Base-by-base conservation (phyloP, 73 alveolate genomes). In the Stentor roeselii region DNA sequence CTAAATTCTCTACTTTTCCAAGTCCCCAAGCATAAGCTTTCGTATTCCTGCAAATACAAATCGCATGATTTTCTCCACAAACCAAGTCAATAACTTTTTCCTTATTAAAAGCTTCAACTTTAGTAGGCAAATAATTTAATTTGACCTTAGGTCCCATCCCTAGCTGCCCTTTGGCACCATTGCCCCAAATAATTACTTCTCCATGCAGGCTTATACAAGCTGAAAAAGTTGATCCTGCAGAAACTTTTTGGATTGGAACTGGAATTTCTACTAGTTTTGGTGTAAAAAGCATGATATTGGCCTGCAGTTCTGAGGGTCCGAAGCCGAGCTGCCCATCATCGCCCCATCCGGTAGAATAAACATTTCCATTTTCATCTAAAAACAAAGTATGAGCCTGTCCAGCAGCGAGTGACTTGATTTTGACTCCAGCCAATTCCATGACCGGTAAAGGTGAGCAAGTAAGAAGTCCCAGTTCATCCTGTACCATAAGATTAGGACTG, bases 21-120 rank as follows among this genome's bases (percentile, higher is more conserved):
- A 90, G 86, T 4, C 99, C 99, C 99, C 99, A 95, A 15, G 94
- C 96, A 85, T 84, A 95, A 27, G 67, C 85, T 78, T 95, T 88
- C 36, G 94, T 92, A 75, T 84, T 83, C 11, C 86, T 89, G 58
- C 86, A 59, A 59, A 91, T 59, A 39, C 93, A 95, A 39, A 92
- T 67, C 82, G 91, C 90, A 85, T 90, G 90, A 15, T 95, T 87
- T 50, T 93, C 98, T 42, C 99, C 99, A 39, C 96, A 91, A 38
- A 83, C 42, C 6, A 90, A 67, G 82, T 92, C 95, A 59, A 78
- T 78, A n/a, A 93, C 86, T 38, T 83, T 59, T 11, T 82, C 89
- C 3, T 58, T 61, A 39, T 74, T 74, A 15, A 92, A 86, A 32
- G 60, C 59, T 0, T 87, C 86, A 31, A 86, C 83, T 38, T 84